Conservation (phyloP, 306 rosid species). For the Corylus americana region DNA sequence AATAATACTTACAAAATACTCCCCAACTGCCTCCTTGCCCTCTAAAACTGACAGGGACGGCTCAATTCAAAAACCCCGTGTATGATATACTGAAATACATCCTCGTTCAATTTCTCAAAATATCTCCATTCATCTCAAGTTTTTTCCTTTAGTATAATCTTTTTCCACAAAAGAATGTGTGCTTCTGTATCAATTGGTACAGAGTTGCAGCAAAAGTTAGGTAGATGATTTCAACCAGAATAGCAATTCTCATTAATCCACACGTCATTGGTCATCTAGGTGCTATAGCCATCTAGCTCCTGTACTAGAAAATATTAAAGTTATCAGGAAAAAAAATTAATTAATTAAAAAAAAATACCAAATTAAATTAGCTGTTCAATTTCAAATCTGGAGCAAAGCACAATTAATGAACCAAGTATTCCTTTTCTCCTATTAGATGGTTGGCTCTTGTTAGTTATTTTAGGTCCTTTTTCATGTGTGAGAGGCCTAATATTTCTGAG, state of each 20-base stretch:
- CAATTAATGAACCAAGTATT: neutral
- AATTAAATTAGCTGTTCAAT: neutral
- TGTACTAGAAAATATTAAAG: neutral
- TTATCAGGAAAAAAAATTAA: conserved; percentile 2
- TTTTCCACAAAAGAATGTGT: neutral
- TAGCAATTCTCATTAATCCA: neutral
- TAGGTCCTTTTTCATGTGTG: neutral
- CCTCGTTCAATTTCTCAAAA: neutral
- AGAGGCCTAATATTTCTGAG: too few relatives aligned
- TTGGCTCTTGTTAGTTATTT: neutral
- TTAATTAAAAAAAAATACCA: neutral
- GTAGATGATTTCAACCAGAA: neutral
- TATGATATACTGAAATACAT: neutral
- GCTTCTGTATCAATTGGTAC: neutral
- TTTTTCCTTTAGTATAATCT: neutral
- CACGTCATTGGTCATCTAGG: neutral
- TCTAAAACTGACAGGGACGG: neutral
- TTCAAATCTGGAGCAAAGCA: neutral
- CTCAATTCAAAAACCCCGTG: neutral
- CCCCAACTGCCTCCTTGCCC: neutral
- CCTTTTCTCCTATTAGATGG: neutral
- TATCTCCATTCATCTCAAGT: neutral
- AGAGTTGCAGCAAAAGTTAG: neutral
- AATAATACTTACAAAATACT: neutral
- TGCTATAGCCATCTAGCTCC: conserved; percentile 23